phyloP scores from a whole-genome alignment of 805 yeast genomes.

The Saturnispora saitoi region DNA sequence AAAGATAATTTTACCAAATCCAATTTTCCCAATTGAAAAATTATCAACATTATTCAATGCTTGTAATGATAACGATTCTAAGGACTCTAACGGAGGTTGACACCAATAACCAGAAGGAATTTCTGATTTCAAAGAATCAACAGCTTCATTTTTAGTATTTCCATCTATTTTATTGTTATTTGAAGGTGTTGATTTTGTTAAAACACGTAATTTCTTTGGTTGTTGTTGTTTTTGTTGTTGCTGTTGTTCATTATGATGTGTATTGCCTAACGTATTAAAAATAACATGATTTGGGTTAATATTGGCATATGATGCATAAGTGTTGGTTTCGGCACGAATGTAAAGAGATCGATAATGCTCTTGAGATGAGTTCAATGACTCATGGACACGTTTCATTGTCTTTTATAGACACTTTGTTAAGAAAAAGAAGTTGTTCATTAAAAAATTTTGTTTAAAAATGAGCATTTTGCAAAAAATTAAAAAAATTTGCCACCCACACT shows the following conservation, averaged over 20 bases:
- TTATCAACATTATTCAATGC: slow-evolving; percentile 49
- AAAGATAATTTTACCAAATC: slow-evolving; percentile 61
- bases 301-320: neutral
- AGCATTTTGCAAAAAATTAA: neutral
- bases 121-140: neutral
- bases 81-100: slow-evolving; percentile 49
- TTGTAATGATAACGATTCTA: slow-evolving; percentile 35
- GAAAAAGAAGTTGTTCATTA: too few species aligned
- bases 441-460: too few species aligned
- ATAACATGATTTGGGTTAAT: neutral
- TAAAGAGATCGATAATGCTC: neutral
- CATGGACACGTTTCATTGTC: neutral
- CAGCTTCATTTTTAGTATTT: neutral
- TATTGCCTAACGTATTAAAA: neutral
- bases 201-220: neutral
- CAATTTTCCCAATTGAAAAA: slow-evolving; percentile 60
- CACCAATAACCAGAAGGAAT: slow-evolving; percentile 54
- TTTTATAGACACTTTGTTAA: too few species aligned
- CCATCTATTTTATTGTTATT: neutral
- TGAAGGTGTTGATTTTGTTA: neutral
- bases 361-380: neutral
- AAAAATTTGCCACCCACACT: neutral
- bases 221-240: neutral
- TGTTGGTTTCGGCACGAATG: neutral
- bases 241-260: neutral